phyloP scores from a whole-genome alignment of 179 eudicot genomes.

The Beta lomatogona region DNA sequence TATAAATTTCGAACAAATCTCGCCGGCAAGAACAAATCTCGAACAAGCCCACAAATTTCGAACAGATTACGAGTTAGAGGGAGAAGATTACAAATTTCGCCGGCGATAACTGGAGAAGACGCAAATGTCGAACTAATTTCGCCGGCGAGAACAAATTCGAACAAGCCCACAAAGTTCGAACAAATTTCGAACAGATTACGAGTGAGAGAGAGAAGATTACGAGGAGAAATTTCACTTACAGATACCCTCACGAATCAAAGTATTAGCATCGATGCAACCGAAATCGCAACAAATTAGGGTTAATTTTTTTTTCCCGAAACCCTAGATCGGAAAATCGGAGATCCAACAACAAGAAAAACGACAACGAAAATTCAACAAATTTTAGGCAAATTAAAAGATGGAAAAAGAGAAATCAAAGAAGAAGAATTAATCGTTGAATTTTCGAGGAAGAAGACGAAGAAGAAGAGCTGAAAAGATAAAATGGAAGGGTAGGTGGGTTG shows the following conservation, averaged over 20 bases:
- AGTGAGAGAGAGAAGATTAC: too few relatives aligned
- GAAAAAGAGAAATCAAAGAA: background rate
- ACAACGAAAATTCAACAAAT: background rate
- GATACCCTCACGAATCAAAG: background rate
- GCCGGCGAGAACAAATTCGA: too few relatives aligned
- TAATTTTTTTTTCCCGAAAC: conserved; percentile 4
- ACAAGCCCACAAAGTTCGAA: too few relatives aligned
- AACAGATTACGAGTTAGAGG: too few relatives aligned
- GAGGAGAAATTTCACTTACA: conserved; percentile 9
- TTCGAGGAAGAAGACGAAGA: background rate
- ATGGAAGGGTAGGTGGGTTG: background rate
- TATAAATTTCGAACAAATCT: too few relatives aligned
- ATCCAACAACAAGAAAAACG: background rate
- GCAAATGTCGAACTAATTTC: too few relatives aligned
- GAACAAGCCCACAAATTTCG: too few relatives aligned
- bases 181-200: too few relatives aligned
- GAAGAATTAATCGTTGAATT: background rate
- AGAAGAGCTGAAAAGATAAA: background rate
- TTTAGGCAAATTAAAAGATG: background rate
- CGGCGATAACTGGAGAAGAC: too few relatives aligned
- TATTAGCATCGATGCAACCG: background rate
- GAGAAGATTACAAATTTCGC: too few relatives aligned
- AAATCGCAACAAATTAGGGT: background rate
- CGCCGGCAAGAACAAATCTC: too few relatives aligned
- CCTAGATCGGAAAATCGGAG: conserved; percentile 3